Evolutionary conservation across 345 rosid genomes (phyloP), one percentile per base, ranked within the genome.

Genomic region (Triadica sebifera): DNA sequence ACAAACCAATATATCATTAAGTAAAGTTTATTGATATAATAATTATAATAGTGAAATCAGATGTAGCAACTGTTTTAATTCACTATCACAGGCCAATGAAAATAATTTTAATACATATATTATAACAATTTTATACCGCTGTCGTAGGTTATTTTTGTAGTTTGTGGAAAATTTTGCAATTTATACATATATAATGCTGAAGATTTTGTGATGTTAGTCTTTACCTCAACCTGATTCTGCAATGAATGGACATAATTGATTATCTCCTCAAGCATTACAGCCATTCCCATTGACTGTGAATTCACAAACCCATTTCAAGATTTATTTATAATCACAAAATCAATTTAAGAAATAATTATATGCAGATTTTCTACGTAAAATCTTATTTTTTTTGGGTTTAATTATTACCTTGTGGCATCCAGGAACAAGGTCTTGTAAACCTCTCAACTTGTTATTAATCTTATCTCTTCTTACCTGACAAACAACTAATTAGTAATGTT

Each of bases 161-260:
- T n/a, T n/a, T n/a, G n/a, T n/a, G n/a, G n/a, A n/a, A n/a, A n/a
- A n/a, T n/a, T n/a, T n/a, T n/a, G n/a, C n/a, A n/a, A n/a, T n/a
- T n/a, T 50, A 50, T 50, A 50, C 17, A 50, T 5, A 11, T 0
- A 50, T 34, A 3, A 34, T 29, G 45, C 10, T 7, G 10, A 24
- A 24, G 19, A 57, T 15, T 70, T 29, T 46, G 34, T 16, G 38
- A 6, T 51, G 16, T 24, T 49, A 65, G 9, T 19, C 24, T 49
- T 39, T 62, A 78, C 82, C 82, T 79, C 82, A 60, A 79, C 76
- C 67, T 79, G 82, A 79, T 79, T 79, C 73, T 79, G 79, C 65
- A 79, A 67, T 71, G 82, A 79, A 67, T 71, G 72, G 7, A 79
- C 82, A 79, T 79, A 79, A 61, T 79, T 79, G 59, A 79, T 79